Evolutionary conservation across 176 grass and related monocot genomes (phyloP), one percentile per base, ranked within the genome.

Genomic region (Oryza officinalis): DNA sequence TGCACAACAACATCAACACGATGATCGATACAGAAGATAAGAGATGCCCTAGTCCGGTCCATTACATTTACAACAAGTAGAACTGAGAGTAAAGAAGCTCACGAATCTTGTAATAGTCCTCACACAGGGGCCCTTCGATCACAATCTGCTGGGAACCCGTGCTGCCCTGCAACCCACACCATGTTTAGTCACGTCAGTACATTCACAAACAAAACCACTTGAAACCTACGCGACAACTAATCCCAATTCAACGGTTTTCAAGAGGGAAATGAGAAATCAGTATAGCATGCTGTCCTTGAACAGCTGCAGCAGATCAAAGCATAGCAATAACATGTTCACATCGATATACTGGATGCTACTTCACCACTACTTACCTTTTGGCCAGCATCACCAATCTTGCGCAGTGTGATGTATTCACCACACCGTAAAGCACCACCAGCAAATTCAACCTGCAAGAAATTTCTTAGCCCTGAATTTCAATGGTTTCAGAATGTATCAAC

Each of bases 41-140:
- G 50, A 54, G 17, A 20, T 18, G 50, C 17, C 15, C 0, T 17
- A 2, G 50, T 20, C 17, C 54, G 8, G 2, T 60, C 18, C 54
- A 60, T 84, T 89, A 97, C 83, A 94, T 22, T 84, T 89, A 97
- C 83, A 94, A 26, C 86, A 93, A 54, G 75, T 89, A 93, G 78
- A 97, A 97, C 65, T 98, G 92, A 1, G 95, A 94, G 77, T 93
- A 95, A 4, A 98, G 91, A 86, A 86, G 92, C 72, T 93, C 89
- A 28, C 91, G 91, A 60, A 98, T 91, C 86, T 93, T 94, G 82
- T 93, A 94, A 72, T 93, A 98, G 74, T 98, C 95, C 84, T 91
- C 92, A 11, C 92, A 93, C 31, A 98, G 76, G 23, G 95, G 95
- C 3, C 90, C 95, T 84, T 98, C 92, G 12, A 98, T 93, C 46